Base-by-base conservation (phyloP, 2,329 filamentous ascomycete species). In the Fusarium veterinarium region DNA sequence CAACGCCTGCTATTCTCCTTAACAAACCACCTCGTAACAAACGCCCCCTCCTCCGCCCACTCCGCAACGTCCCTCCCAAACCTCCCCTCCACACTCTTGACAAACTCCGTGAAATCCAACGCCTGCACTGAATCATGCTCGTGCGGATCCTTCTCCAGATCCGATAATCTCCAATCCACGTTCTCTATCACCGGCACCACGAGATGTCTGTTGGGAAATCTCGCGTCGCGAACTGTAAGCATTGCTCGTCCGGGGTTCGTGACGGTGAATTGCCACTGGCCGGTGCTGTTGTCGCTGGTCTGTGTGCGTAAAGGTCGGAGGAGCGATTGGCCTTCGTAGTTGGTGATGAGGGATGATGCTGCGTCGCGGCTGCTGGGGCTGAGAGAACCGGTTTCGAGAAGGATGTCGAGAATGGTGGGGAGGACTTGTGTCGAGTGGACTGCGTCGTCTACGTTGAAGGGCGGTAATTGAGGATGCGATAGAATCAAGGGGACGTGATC, bases 1-100 rank as follows among this genome's bases (percentile, higher is more conserved):
- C 79, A 82, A 60, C 80, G 78, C 65, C 76, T 81, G 62, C 75
- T 76, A 49, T 81, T 81, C 64, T 81, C 80, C 56, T 80, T 78
- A 7, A 81, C 78, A 71, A 79, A 82, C 80, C 81, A 81, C 17
- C 79, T 71, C 8, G 78, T 77, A 23, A 81, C 67, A 31, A 79
- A 79, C 9, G 79, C 76, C 1, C 76, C 81, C 48, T 80, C 78
- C 61, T 82, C 78, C 3, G 73, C 76, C 80, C 80, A 81, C n/a
- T 73, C 72, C 8, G 79, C 75, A 5, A 75, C 73, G 7, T 79
- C 78, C 8, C 68, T 48, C 6, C 80, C 79, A 25, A 76, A 70
- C 51, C 63, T 72, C 17, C 60, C 55, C 41, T 80, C 68, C 16
- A 81, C 69, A 14, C 55, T 67, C 12, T 69, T 64, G 33, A 80